Conservation (phyloP, 108 stramenopile genomes). For the Schizochytrium sp. region DNA sequence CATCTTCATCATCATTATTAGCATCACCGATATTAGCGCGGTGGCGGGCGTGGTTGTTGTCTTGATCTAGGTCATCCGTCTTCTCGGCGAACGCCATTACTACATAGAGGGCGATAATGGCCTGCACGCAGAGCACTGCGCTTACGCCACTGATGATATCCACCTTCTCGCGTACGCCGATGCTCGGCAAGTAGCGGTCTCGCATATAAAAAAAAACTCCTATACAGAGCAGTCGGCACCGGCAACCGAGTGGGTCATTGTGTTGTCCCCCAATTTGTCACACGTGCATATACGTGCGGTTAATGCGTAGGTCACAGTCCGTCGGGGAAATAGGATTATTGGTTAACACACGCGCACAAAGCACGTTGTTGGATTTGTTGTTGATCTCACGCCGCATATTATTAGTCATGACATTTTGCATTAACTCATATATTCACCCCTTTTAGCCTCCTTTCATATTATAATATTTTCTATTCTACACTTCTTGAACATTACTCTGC, state of each 20-base stretch:
- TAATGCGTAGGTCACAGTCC: no score
- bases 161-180: neutral
- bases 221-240: neutral
- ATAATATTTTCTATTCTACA: no score
- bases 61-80: neutral
- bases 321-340: no score
- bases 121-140: neutral
- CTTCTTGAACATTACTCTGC: no score
- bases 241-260: neutral
- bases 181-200: neutral
- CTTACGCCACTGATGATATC: constrained; percentile 28
- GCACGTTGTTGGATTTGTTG: no score
- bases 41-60: neutral
- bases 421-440: no score
- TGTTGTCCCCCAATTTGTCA: neutral
- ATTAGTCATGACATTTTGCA: no score
- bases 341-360: no score
- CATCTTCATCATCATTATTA: neutral
- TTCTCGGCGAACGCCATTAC: constrained; percentile 46
- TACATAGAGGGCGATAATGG: neutral
- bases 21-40: neutral
- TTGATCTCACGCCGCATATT: no score
- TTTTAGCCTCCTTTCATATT: no score
- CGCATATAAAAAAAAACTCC: constrained; percentile 33
- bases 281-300: no score